Evolutionary conservation across 176 grass and related monocot genomes (phyloP), one percentile per base, ranked within the genome.

Genomic region (Themeda triandra): DNA sequence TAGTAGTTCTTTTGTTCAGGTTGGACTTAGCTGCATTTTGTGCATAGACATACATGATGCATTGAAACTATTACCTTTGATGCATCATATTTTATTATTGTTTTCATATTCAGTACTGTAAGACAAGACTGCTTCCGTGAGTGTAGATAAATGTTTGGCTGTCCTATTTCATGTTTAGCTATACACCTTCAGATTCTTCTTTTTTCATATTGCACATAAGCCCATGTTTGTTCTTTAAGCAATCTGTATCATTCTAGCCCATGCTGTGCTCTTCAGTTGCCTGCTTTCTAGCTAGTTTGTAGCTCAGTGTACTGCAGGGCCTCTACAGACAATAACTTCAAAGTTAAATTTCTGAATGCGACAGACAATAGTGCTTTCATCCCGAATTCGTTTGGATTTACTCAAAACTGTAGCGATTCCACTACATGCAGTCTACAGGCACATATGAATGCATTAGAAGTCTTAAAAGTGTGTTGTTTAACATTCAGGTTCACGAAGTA

Each of bases 311-410:
- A 56, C 35, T 68, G 27, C 37, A 71, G 19, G 49, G 19, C 19
- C 37, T 62, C 60, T n/a, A n/a, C n/a, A 56, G 41, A 24, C 25
- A 70, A 3, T 15, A 60, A 18, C 77, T 69, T 21, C 8, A 66
- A 78, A 35, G 59, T 46, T 15, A 69, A 68, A 30, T 78, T 78
- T 69, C 41, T 75, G 27, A 78, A 85, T 46, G 29, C 10, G 11
- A 44, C 27, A 33, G 42, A 78, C 49, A 70, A 69, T 70, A 44
- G 35, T 27, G 28, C 21, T 81, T 13, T 37, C 21, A 2, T 81
- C 75, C 37, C 27, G 24, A 18, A 45, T 24, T 45, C 78, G 8
- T 69, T 40, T 71, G 15, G 18, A 31, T 35, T 27, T 59, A 71
- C 75, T 79, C 6, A 79, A 62, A 78, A 28, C 8, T 35, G 51